Base-by-base conservation (phyloP, 345 rosid genomes). In the Geranium rotundifolium region DNA sequence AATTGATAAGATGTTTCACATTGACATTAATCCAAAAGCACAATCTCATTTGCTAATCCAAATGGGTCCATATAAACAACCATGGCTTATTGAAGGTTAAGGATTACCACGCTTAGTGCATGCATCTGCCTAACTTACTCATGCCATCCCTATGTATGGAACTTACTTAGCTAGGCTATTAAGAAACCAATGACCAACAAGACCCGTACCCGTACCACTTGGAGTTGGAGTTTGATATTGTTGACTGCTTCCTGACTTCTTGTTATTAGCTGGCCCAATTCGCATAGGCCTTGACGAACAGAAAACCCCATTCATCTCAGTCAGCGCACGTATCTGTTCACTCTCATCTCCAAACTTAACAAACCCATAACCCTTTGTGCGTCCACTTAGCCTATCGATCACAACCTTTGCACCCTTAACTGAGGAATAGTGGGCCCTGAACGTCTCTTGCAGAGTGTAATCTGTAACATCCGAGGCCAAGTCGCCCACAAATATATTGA, bases 261-360 rank as follows among this genome's bases (percentile, higher is more conserved):
- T 92, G 69, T 68, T 89, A 52, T 93, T 74, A 18, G 98, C 95
- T 27, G 80, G 82, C 15, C 98, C 97, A 50, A 85, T 79, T 52
- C 97, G 80, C 97, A 92, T 92, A 30, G 96, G 93, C 64, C 98
- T 89, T 29, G 93, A 77, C 10, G 98, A 91, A 66, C 96, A 90
- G 66, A 84, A 81, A 59, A 69, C 83, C 1, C 98, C 98, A 46
- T 92, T 89, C 98, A 92, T 92, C 73, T 89, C 98, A 1, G 67
- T 75, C 91, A 92, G 87, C 6, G 96, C 95, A 68, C 93, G 91
- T 1, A 81, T 18, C 70, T 92, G 95, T 59, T 92, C 96, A 63
- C 71, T 73, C 66, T 89, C 98, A 72, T 92, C 98, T 19, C 74
- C 76, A 74, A 92, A 92, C 64, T 82, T 79, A 65, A 92, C 95